Base-by-base conservation (phyloP, 306 rosid genomes). In the Lathyrus oleraceus region DNA sequence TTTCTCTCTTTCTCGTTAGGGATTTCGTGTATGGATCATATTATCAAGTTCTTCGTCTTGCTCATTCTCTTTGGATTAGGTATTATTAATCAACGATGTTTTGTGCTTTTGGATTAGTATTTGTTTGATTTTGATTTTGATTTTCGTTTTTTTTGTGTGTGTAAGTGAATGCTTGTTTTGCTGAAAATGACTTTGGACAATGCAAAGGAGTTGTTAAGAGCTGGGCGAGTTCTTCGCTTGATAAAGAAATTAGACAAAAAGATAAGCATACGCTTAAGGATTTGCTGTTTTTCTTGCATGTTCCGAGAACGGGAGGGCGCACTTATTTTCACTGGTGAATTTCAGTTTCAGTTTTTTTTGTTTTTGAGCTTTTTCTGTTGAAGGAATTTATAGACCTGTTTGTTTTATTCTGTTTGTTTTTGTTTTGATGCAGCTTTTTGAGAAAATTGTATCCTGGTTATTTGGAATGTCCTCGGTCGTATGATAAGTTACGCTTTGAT, bases 231-330 rank as follows among this genome's bases (percentile, higher is more conserved):
- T 80, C 95, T 72, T 83, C 96, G 6, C 86, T 95, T 56, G 82
- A 79, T 67, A 72, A 71, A 61, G 86, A 85, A 72, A 60, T 81
- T 76, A 70, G 62, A 20, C 65, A 45, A 65, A 82, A 83, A 60
- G 97, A 95, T 68, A 89, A 84, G 23, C 97, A 87, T 81, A 85
- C 78, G 1, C 75, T 91, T 14, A 78, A 61, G 85, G 96, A 87
- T 67, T 89, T 95, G 80, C 77, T 95, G 64, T 95, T 89, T 81
- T 95, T 95, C 75, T 96, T 95, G 40, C 99, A 95, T 71, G 83
- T 95, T 61, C 99, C 97, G 7, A 85, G 99, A 83, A 95, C 99
- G 20, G 97, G 97, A 72, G 99, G 99, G 30, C 86, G 97, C 10
- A 86, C 99, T 5, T 95, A 91, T 80, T 91, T 87, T 59, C 95